Evolutionary conservation across 495 filamentous ascomycete species (phyloP), one percentile per base, ranked within the genome.

Genomic region (Podospora fimiseda): DNA sequence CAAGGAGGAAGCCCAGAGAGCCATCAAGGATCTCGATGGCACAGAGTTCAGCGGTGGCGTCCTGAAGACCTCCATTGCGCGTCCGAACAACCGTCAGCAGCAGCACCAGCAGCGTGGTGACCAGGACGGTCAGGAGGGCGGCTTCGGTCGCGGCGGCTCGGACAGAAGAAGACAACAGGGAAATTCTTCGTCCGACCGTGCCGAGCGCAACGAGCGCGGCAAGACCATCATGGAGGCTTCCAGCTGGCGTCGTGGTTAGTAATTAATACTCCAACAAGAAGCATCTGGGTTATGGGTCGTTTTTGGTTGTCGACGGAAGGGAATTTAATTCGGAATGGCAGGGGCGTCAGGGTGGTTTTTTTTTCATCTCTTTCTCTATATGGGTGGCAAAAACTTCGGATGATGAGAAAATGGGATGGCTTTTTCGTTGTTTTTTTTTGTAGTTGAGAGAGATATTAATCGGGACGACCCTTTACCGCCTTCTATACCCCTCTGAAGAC

Each of bases 1-100:
- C 48, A 58, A 69, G 1, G 74, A 83, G 48, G 80, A 86, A 50
- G 80, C 80, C 6, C 63, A 79, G 50, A 56, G 59, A 15, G 76
- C 78, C 33, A 52, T 66, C 33, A 45, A 60, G 2, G 59, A 54
- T 11, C 22, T 66, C 11, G 63, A 73, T 46, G 70, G 73, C 9
- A 51, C 16, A 43, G 13, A 36, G 22, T 49, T 33, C 27, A 11
- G 27, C 6, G 27, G 11, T 33, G 11, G 27, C 27, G 11, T 33
- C 27, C 27, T 33, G 6, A 33, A 33, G 27, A 11, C 11, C 27
- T 33, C 27, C 6, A 11, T 33, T 11, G 27, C 27, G 6, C 27
- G 27, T 33, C 27, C 27, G 6, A 6, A 5, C 6, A 33, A 33
- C 27, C 27, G 27, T 11, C 11, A 33, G 6, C 27, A 33, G 27